Conservation (phyloP, 148 eudicot genomes). For the Simmondsia chinensis region DNA sequence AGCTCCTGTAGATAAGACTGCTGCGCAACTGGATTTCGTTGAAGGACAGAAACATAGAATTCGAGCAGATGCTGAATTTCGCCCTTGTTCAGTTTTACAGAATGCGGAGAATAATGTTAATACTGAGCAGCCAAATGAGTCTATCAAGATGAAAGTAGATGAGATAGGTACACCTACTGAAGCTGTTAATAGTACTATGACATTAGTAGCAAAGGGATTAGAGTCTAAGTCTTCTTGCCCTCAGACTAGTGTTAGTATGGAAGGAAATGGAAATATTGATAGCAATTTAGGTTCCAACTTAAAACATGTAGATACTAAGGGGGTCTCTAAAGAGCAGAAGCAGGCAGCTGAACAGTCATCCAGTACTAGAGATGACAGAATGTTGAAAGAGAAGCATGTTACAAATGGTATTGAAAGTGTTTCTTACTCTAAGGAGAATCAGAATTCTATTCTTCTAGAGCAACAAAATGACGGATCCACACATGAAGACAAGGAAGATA, state of each 20-base stretch:
- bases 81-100: conserved; percentile 20
- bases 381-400: conserved; percentile 22
- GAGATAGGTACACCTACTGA: conserved; percentile 16
- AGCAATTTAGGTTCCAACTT: conserved; percentile 25
- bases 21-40: conserved; percentile 20
- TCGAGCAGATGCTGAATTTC: conserved; percentile 29
- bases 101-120: conserved; percentile 26
- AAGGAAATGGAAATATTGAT: conserved; percentile 37
- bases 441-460: conserved; percentile 8
- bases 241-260: conserved; percentile 29
- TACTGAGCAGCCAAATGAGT: conserved; percentile 30
- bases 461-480: conserved; percentile 29
- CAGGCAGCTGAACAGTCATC: conserved; percentile 19
- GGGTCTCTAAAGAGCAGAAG: conserved; percentile 24
- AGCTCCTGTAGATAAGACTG: conserved; percentile 15
- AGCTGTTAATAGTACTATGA: conserved; percentile 20
- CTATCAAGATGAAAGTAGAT: conserved; percentile 24
- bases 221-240: conserved; percentile 63
- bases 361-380: conserved; percentile 23
- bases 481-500: conserved; percentile 26
- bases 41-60: conserved; percentile 22
- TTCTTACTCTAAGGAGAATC: conserved; percentile 20
- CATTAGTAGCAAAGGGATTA: conserved; percentile 32
- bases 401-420: conserved; percentile 18
- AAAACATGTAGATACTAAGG: conserved; percentile 33